A percentile compares a stretch with the other conserved stretches of the same genome.
Conservation (phyloP, 1,139 yeast genomes). For the Sugiyamaella pinicola region DNA sequence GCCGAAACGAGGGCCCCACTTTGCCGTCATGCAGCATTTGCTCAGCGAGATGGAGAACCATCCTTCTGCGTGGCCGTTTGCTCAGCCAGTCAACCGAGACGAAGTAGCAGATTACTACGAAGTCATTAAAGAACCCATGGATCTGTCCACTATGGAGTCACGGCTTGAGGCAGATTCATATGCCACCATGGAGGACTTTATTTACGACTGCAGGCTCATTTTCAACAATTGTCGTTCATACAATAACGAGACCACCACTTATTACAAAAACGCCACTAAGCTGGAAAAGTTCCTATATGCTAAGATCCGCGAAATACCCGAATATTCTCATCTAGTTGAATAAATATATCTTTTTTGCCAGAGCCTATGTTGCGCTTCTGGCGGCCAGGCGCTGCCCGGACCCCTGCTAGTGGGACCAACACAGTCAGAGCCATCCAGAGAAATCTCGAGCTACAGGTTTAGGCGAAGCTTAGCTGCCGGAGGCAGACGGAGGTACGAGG, state of each 20-base stretch:
- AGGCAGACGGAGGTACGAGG: neutral
- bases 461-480: neutral
- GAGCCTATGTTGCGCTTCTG: neutral
- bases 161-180: conserved; percentile 91
- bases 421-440: too few species aligned
- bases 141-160: conserved; percentile 90
- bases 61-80: conserved; percentile 99
- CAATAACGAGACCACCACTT: conserved; percentile 40
- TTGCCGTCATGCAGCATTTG: conserved; percentile 87
- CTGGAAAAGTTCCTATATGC: conserved; percentile 82
- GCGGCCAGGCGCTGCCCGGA: conserved; percentile 7
- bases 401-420: too few species aligned
- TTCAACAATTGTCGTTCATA: conserved; percentile 71
- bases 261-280: conserved; percentile 71
- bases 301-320: conserved; percentile 82
- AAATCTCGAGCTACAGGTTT: neutral
- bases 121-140: conserved; percentile 99
- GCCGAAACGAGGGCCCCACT: conserved; percentile 94
- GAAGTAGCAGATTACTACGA: conserved; percentile 97
- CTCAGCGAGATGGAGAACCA: conserved; percentile 88
- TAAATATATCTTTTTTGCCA: conserved; percentile 24
- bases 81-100: conserved; percentile 86
- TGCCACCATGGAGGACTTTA: conserved; percentile 85
- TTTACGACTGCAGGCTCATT: conserved; percentile 82
- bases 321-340: conserved; percentile 58